A percentile compares a stretch with the other conserved stretches of the same genome.
These are phyloP conservation scores for Cordyceps tenuipes DNA, from an alignment of 2,329 filamentous ascomycete genomes.

Conservation along the genomic window DNA sequence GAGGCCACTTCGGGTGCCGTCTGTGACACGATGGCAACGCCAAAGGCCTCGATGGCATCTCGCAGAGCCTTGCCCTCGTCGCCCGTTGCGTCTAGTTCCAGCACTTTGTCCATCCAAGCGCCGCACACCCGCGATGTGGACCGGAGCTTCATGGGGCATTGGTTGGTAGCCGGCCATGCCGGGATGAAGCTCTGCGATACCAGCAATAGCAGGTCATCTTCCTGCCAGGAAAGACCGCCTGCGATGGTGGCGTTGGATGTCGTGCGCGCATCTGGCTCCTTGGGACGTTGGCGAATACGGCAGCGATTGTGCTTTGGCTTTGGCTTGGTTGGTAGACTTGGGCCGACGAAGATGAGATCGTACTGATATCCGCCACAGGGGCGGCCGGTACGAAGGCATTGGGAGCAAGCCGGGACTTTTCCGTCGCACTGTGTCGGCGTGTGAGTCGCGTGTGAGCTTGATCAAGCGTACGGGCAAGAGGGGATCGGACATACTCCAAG, in stretches of 20 bases:
- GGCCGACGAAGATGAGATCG: slow-evolving; percentile 18
- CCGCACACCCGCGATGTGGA: slow-evolving; percentile 31
- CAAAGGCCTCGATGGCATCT: slow-evolving; percentile 26
- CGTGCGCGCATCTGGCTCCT: background rate
- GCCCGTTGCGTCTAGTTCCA: slow-evolving; percentile 19
- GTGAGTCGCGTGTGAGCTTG: background rate
- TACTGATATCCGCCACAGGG: slow-evolving; percentile 20
- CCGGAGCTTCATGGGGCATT: background rate
- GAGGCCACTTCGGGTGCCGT: background rate
- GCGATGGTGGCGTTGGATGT: background rate
- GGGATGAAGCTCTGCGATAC: background rate
- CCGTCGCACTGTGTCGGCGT: slow-evolving; percentile 19
- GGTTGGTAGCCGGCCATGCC: background rate
- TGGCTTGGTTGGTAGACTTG: background rate
- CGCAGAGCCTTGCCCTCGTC: slow-evolving; percentile 18
- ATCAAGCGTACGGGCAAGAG: background rate
- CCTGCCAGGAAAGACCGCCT: background rate
- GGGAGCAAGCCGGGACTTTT: slow-evolving; percentile 18
- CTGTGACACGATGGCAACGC: slow-evolving; percentile 21
- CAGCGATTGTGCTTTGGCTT: background rate
- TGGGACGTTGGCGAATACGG: background rate
- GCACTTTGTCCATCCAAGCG: slow-evolving; percentile 31
- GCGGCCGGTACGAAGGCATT: slow-evolving; percentile 16
- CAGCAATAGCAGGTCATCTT: background rate
- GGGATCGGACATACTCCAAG: slow-evolving; percentile 17